Base-by-base conservation (phyloP, 116 monocot genomes). In the Posidonia oceanica region DNA sequence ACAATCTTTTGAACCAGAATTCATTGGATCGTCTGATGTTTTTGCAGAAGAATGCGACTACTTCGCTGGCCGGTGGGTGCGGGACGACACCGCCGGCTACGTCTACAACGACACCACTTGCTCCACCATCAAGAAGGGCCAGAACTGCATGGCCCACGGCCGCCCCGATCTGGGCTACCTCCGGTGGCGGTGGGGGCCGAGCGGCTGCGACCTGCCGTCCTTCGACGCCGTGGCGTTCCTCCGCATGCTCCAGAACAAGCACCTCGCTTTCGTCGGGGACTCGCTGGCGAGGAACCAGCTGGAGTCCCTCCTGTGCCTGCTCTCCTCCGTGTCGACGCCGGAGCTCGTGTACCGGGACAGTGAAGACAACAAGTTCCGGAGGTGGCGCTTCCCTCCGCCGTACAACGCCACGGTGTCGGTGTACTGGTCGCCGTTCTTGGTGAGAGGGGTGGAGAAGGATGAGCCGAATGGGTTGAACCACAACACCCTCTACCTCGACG, bases 131-230 rank as follows among this genome's bases (percentile, higher is more conserved):
- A 95, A 91, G 61, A 69, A 73, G 2, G 84, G 81, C 58, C 91
- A 91, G 82, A 95, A 95, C 71, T 95, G 95, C 84, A 81, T 88
- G 83, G 73, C 81, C 23, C 88, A 95, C 67, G 91, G 95, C 75
- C 82, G 91, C 37, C 95, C 95, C 36, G 95, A 95, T 79, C 79
- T 80, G 21, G 83, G 75, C 58, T 95, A 95, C 76, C 86, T 91
- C 59, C 69, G 66, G 72, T 95, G 83, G 82, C 72, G 88, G 38
- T 95, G 95, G 95, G 71, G 55, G 65, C 90, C 94, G 5, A 16
- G n/a, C 3, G 51, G 44, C 36, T 91, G 95, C 86, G 12, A 8
- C n/a, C 83, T 95, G 59, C 78, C 75, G 1, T 36, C 36, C n/a
- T 95, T 95, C 74, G 66, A 84, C 54, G 75, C 91, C 4, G 7